These are phyloP conservation scores for Parafenestella ontariensis DNA, from an alignment of 2,329 filamentous ascomycete genomes.

Conservation along the genomic window DNA sequence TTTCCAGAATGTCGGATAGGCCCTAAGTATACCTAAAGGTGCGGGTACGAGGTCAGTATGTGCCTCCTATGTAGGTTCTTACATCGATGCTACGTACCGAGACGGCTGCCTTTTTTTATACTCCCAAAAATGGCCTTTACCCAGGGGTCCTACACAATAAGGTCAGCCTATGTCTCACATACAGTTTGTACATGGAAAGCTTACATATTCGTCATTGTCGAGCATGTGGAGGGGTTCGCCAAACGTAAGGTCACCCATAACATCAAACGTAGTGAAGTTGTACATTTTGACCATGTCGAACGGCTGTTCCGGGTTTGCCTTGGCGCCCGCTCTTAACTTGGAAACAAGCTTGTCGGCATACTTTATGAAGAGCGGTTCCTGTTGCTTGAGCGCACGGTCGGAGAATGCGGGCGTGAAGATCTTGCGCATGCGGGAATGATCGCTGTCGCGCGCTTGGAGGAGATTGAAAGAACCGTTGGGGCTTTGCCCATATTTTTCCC, in stretches of 20 bases:
- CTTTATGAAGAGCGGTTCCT: constrained; percentile 50
- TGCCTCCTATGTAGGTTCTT: too few relatives aligned
- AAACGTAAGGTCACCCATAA: constrained; percentile 45
- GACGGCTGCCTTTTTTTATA: too few relatives aligned
- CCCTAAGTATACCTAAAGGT: constrained; percentile 11
- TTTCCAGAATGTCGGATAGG: constrained; percentile 15
- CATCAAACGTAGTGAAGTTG: constrained; percentile 43
- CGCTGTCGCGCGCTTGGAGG: constrained; percentile 39
- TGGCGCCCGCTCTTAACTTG: constrained; percentile 40
- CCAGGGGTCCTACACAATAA: constrained; percentile 2
- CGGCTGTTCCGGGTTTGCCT: constrained; percentile 35
- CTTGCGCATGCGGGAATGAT: constrained; percentile 49
- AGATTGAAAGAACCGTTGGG: constrained; percentile 39
- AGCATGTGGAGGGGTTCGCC: constrained; percentile 42
- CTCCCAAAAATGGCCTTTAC: constrained; percentile 32
- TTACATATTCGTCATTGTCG: constrained; percentile 31
- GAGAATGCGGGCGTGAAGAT: constrained; percentile 53
- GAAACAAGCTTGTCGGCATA: constrained; percentile 54
- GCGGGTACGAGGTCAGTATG: too few relatives aligned
- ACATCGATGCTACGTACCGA: too few relatives aligned
- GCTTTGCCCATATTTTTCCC: constrained; percentile 32
- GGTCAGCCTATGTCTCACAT: not conserved
- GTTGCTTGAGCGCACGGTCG: constrained; percentile 50
- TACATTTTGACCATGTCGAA: constrained; percentile 44
- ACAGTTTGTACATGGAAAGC: constrained; percentile 16